phyloP scores from a whole-genome alignment of 2,329 filamentous ascomycete species.

The Exophiala xenobiotica region DNA sequence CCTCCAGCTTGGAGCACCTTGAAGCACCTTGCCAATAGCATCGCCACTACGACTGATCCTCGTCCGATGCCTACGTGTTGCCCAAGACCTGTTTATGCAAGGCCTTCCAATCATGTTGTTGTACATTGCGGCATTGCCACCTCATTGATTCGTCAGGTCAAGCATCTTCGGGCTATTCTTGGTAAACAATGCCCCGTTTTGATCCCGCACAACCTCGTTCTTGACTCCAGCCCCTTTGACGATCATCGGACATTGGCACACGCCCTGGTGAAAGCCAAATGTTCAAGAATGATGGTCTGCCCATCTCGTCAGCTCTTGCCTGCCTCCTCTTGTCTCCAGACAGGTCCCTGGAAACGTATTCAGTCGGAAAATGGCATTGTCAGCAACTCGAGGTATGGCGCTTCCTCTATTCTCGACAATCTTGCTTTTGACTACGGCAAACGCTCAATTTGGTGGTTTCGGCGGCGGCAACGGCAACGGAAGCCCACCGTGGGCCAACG shows the following conservation, averaged over 20 bases:
- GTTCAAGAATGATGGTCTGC: background rate
- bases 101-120: background rate
- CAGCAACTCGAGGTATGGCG: no score
- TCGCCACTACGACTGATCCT: no score
- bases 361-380: no score
- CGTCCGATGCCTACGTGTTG: no score
- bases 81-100: background rate
- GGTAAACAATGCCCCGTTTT: background rate
- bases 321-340: no score
- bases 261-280: background rate
- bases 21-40: no score
- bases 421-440: conserved; percentile 7
- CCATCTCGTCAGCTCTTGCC: background rate
- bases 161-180: conserved; percentile 1
- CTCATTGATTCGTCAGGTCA: background rate
- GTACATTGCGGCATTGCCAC: background rate
- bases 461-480: conserved; percentile 9
- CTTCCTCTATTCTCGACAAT: conserved; percentile 7
- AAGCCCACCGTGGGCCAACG: conserved; percentile 3
- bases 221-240: background rate
- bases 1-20: no score
- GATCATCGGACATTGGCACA: conserved; percentile 2
- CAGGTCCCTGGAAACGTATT: no score
- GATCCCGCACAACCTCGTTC: background rate
- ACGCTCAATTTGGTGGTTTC: conserved; percentile 12